Percentiles rank a stretch among this genome's conserved stretches.
Conservation (phyloP, 2,329 filamentous ascomycete genomes). For the Talaromyces sp. region DNA sequence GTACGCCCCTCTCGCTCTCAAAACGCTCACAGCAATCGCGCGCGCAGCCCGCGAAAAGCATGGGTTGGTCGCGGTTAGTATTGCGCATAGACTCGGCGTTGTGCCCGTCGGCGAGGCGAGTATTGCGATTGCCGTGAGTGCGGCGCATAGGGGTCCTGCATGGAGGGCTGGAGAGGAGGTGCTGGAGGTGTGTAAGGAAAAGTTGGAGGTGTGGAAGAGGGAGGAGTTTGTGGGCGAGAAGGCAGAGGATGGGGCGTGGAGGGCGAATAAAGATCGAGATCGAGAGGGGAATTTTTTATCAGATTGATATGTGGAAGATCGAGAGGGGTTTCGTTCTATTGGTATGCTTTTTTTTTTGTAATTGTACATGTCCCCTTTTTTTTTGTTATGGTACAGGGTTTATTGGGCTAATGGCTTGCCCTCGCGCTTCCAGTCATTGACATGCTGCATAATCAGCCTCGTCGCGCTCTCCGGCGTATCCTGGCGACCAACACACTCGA, state of each 20-base stretch:
- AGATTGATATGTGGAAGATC: neutral
- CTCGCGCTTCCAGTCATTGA: conserved; percentile 66
- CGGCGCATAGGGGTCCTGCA: conserved; percentile 74
- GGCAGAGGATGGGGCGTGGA: conserved; percentile 70
- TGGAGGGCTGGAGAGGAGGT: conserved; percentile 89
- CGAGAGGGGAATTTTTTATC: conserved; percentile 34
- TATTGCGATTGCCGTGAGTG: conserved; percentile 80
- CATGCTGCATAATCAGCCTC: conserved; percentile 77
- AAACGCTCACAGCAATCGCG: conserved; percentile 35
- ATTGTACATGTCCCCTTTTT: neutral
- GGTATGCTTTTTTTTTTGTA: neutral
- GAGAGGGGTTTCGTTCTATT: neutral
- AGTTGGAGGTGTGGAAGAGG: conserved; percentile 91
- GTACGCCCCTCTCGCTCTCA: conserved; percentile 38
- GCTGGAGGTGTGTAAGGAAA: conserved; percentile 76
- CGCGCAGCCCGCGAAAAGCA: conserved; percentile 51
- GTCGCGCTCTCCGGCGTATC: conserved; percentile 85
- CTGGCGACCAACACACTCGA: conserved; percentile 91
- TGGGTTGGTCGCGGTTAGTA: conserved; percentile 64
- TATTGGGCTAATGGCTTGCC: conserved; percentile 44
- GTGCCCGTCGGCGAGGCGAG: conserved; percentile 92
- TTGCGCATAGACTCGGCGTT: conserved; percentile 76
- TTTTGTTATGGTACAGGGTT: neutral
- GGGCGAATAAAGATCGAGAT: conserved; percentile 74
- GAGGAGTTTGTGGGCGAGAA: conserved; percentile 73